Base-by-base conservation (phyloP, 2,329 filamentous ascomycete genomes). In the Xylaria sp. region DNA sequence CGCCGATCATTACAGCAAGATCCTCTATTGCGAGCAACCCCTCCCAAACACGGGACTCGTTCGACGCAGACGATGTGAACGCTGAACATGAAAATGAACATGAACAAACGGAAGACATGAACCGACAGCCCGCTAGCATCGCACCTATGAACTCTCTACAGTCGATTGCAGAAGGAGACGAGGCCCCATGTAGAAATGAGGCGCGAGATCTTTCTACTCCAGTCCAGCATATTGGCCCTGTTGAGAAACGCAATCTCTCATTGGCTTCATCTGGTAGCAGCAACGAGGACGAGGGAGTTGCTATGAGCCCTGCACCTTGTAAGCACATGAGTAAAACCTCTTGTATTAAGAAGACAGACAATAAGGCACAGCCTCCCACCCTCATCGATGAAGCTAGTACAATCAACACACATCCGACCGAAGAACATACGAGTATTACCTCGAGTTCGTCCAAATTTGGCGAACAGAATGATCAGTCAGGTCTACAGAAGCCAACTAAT, bases 251-350 rank as follows among this genome's bases (percentile, higher is more conserved):
- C 45, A 53, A 63, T 15, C 22, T 58, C 22, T 58, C 60, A 6
- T 33, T 62, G 6, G 66, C 68, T 20, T 64, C 60, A 9, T 31
- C 33, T 20, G 54, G 27, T 10, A 70, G 65, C 17, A 70, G 65
- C 45, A 67, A 70, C 25, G 68, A 71, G 13, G 75, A 77, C 31
- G 75, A 77, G 61, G 75, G 74, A 1, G 74, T 77, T 57, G 50
- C 71, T 56, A 77, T 76, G 75, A 67, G 57, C 47, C 56, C 38
- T 38, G 54, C 63, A 25, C 17, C 54, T 55, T 47, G 36, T 29
- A 59, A 49, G 25, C 17, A 15, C 20, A 66, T 29, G 22, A 39
- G 17, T 10, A 27, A 57, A 22, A 15, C 50, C 31, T 11, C 33
- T 20, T 17, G 15, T n/a, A 39, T 25, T 2, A 22, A 63, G 25